These are phyloP conservation scores for Claviceps africana DNA, from an alignment of 2,329 filamentous ascomycete genomes.

Conservation along the genomic window DNA sequence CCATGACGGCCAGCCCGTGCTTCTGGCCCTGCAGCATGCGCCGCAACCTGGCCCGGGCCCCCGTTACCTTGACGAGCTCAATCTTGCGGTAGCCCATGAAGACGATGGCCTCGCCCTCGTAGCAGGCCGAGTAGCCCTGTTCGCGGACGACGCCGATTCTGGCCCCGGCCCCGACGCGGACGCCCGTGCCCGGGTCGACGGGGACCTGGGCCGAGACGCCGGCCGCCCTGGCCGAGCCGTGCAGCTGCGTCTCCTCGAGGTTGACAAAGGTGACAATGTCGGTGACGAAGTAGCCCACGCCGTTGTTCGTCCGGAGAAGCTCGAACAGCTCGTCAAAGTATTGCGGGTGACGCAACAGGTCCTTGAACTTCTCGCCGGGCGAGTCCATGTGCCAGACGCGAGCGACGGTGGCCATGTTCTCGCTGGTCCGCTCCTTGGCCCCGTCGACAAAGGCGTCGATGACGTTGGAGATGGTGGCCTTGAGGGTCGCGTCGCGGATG, in stretches of 20 bases:
- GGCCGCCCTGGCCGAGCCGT: constrained; percentile 5
- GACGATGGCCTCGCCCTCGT: constrained; percentile 16
- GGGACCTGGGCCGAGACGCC: constrained; percentile 10
- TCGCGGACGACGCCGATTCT: constrained; percentile 10
- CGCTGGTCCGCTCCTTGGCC: constrained; percentile 9
- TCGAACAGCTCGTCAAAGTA: constrained; percentile 17
- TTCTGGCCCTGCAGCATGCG: constrained; percentile 33
- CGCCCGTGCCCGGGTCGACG: constrained; percentile 9
- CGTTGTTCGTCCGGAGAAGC: constrained; percentile 12
- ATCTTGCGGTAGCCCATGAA: constrained; percentile 16
- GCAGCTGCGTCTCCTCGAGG: constrained; percentile 10
- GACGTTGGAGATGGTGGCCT: constrained; percentile 14
- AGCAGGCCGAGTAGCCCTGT: constrained; percentile 11
- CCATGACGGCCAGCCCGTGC: constrained; percentile 13
- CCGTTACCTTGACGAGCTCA: constrained; percentile 14
- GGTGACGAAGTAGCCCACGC: constrained; percentile 15
- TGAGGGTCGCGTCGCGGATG: constrained; percentile 13
- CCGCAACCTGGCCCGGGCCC: constrained; percentile 13
- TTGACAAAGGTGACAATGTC: constrained; percentile 16
- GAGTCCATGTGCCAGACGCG: constrained; percentile 18
- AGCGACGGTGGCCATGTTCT: constrained; percentile 14
- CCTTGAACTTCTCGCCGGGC: constrained; percentile 16
- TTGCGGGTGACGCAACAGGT: constrained; percentile 12
- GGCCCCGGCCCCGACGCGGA: constrained; percentile 10
- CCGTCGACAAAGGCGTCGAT: constrained; percentile 14